Conservation (phyloP, 306 rosid genomes). For the Lagenaria siceraria region DNA sequence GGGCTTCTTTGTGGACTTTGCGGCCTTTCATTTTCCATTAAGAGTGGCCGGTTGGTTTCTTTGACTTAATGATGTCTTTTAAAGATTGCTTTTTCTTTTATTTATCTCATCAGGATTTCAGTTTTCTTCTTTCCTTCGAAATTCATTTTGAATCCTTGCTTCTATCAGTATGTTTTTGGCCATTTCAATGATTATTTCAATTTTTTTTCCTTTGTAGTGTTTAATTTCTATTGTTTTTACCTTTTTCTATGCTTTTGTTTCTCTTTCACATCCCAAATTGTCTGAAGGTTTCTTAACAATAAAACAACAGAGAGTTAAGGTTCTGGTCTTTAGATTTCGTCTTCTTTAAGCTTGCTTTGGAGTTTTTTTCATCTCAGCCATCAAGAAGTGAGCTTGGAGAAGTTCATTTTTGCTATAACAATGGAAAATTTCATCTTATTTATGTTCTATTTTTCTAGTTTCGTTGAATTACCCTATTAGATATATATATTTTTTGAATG, state of each 20-base stretch:
- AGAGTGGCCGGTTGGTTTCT: not conserved
- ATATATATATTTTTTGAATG: too few relatives aligned
- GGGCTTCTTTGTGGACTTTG: not conserved
- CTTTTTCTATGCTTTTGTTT: not conserved
- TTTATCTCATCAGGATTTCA: not conserved
- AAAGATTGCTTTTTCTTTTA: not conserved
- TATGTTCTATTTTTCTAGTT: not conserved
- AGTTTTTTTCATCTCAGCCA: not conserved
- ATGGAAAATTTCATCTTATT: not conserved
- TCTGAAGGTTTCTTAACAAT: not conserved
- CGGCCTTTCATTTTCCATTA: conserved; percentile 1
- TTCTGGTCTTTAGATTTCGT: not conserved
- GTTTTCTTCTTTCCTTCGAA: not conserved
- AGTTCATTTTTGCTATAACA: not conserved
- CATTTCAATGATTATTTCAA: not conserved
- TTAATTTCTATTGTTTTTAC: not conserved
- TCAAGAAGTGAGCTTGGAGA: not conserved
- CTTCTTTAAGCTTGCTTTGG: not conserved
- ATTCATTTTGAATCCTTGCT: not conserved
- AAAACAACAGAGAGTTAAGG: not conserved
- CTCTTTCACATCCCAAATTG: not conserved
- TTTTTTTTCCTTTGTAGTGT: not conserved
- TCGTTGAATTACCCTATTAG: not conserved
- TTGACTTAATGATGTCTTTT: not conserved
- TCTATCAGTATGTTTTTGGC: not conserved